phyloP scores from a whole-genome alignment of 176 grass and related monocot genomes.

The Phragmites australis region DNA sequence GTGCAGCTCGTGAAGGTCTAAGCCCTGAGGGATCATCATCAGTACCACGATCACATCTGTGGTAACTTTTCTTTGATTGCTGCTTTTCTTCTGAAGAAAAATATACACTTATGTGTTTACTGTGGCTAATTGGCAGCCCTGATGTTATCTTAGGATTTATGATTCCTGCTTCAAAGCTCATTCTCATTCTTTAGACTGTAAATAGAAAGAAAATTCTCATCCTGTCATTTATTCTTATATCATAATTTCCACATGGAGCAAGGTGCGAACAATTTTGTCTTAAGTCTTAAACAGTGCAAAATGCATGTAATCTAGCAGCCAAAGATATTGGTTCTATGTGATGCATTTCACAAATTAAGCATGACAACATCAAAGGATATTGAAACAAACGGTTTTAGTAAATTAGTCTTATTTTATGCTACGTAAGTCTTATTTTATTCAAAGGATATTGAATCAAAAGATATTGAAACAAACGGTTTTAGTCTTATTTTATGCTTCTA shows the following conservation, averaged over 20 bases:
- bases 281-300: constrained; percentile 5
- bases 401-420: too few species aligned
- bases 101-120: constrained; percentile 2
- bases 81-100: constrained; percentile 15
- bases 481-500: neutral
- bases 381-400: neutral
- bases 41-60: constrained; percentile 64
- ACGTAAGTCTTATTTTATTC: too few species aligned
- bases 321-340: neutral
- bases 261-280: neutral
- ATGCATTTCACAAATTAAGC: neutral
- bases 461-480: constrained; percentile 4
- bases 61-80: constrained; percentile 56
- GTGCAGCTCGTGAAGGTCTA: constrained; percentile 50
- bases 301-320: neutral
- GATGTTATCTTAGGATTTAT: neutral
- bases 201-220: neutral
- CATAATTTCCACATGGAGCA: constrained; percentile 15
- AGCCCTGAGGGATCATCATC: constrained; percentile 44
- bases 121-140: neutral
- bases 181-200: constrained; percentile 18
- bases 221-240: neutral
- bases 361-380: neutral
- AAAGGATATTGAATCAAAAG: too few species aligned
- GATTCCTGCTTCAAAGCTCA: neutral